A percentile compares a stretch with the other conserved stretches of the same genome.
Evolutionary conservation across 2,329 filamentous ascomycete genomes (phyloP).

Genomic region (Fusarium humuli): DNA sequence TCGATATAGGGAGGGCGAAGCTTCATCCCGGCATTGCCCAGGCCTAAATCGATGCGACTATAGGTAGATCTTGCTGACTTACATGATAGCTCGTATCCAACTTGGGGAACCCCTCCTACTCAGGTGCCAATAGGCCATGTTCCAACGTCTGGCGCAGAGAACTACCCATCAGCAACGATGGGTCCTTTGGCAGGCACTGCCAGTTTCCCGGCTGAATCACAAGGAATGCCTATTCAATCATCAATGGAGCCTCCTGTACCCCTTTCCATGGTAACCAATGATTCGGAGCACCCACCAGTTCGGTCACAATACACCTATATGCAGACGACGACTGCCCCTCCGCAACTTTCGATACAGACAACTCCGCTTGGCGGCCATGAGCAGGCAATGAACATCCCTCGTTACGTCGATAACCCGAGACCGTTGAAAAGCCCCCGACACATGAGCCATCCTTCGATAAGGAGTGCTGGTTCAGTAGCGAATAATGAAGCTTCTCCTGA

Average conservation of each 20-base stretch:
- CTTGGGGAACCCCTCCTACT: slow-evolving; percentile 61
- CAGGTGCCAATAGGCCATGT: slow-evolving; percentile 62
- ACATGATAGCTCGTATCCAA: slow-evolving; percentile 65
- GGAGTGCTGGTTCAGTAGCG: slow-evolving; percentile 61
- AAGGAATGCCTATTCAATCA: slow-evolving; percentile 65
- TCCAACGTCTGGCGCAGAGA: slow-evolving; percentile 58
- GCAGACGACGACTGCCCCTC: slow-evolving; percentile 61
- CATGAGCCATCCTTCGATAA: slow-evolving; percentile 64
- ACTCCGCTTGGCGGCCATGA: slow-evolving; percentile 54
- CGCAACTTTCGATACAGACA: slow-evolving; percentile 60
- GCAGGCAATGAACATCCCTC: slow-evolving; percentile 63
- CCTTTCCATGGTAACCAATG: slow-evolving; percentile 61
- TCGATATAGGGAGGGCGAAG: neutral
- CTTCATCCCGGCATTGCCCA: neutral
- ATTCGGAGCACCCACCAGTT: slow-evolving; percentile 61
- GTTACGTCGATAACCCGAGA: slow-evolving; percentile 68
- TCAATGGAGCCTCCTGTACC: slow-evolving; percentile 65
- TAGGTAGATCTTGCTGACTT: slow-evolving; percentile 44
- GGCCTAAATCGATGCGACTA: neutral
- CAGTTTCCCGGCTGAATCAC: slow-evolving; percentile 62
- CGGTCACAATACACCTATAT: slow-evolving; percentile 68
- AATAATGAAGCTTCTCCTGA: slow-evolving; percentile 64
- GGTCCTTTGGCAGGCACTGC: slow-evolving; percentile 61
- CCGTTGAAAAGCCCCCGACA: slow-evolving; percentile 69
- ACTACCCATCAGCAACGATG: slow-evolving; percentile 64